A percentile compares a stretch with the other conserved stretches of the same genome.
Evolutionary conservation across 1,284 basidiomycete species (phyloP).

Genomic region (Fistulinella cinereoalba): DNA sequence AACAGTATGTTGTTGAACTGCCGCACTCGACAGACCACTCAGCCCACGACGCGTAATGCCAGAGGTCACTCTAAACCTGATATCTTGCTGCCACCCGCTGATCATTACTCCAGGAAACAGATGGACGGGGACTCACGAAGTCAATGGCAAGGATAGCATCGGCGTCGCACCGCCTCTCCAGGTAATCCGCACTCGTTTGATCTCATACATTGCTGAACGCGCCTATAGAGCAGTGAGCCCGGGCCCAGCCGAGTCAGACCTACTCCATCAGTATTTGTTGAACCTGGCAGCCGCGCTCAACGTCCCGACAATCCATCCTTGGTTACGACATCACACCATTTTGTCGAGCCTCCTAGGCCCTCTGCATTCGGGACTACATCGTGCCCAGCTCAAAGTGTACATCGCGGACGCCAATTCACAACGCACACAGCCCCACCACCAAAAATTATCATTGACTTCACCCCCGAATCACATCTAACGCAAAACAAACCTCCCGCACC

Average conservation of each 20-base stretch:
- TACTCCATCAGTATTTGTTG: not conserved
- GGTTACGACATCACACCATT: not conserved
- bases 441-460: too few relatives aligned
- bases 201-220: conserved; percentile 6
- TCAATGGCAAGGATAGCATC: not conserved
- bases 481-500: too few relatives aligned
- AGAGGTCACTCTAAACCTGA: conserved; percentile 11
- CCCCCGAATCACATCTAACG: too few relatives aligned
- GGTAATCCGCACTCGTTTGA: conserved; percentile 5
- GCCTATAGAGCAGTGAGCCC: conserved; percentile 9
- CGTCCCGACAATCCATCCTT: not conserved
- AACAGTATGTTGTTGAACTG: conserved; percentile 13
- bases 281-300: not conserved
- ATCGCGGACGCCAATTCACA: not conserved
- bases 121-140: not conserved
- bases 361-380: not conserved
- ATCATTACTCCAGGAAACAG: conserved; percentile 2
- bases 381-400: not conserved
- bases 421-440: not conserved
- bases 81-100: not conserved
- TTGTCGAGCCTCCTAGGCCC: not conserved
- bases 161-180: conserved; percentile 1
- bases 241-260: conserved; percentile 6
- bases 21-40: not conserved
- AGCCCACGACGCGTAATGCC: not conserved